phyloP scores from a whole-genome alignment of 352 stramenopile genomes.

The Globisporangium cystogenes region DNA sequence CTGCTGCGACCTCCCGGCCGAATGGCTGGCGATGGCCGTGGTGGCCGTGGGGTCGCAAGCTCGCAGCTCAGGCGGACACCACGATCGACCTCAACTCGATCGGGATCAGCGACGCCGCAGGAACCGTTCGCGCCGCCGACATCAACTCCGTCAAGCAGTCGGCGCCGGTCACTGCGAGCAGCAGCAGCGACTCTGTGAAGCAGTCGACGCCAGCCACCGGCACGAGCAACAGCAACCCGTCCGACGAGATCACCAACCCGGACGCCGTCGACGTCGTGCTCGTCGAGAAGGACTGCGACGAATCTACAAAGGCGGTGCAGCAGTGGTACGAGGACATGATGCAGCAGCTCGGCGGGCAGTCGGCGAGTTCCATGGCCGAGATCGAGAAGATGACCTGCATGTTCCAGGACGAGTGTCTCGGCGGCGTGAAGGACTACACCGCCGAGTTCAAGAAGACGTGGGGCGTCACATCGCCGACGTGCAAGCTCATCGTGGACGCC shows the following conservation, averaged over 20 bases:
- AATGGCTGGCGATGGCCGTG: conserved; percentile 6
- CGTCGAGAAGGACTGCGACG: conserved; percentile 12
- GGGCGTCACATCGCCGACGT: conserved; percentile 26
- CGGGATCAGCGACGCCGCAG: not conserved
- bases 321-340: conserved; percentile 35
- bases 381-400: conserved; percentile 49
- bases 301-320: conserved; percentile 21
- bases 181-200: not conserved
- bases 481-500: conserved; percentile 35
- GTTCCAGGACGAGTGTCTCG: conserved; percentile 46
- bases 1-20: not conserved
- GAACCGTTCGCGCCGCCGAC: conserved; percentile 1
- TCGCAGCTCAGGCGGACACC: not conserved
- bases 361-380: conserved; percentile 28
- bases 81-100: not conserved
- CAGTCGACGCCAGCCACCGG: conserved; percentile 5
- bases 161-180: not conserved
- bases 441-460: conserved; percentile 38
- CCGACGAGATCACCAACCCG: not conserved
- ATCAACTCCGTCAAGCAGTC: conserved; percentile 5
- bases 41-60: conserved; percentile 8
- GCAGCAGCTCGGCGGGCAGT: conserved; percentile 23
- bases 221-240: not conserved
- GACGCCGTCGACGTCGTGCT: conserved; percentile 25
- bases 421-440: conserved; percentile 32